These are phyloP conservation scores for Heliocybe sulcata DNA, from an alignment of 1,284 basidiomycete genomes.

Conservation along the genomic window DNA sequence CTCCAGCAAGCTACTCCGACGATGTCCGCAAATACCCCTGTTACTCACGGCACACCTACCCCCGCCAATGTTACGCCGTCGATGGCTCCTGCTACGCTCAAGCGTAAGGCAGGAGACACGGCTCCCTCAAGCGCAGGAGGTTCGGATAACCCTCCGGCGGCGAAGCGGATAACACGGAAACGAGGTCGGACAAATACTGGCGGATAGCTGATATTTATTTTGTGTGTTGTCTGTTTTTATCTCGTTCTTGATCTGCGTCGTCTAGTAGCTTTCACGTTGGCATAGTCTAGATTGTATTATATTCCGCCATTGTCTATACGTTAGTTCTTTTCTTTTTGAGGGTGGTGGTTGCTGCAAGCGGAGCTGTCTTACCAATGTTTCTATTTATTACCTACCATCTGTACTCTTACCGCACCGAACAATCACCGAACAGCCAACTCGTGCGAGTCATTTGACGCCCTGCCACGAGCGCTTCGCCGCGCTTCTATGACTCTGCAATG, in stretches of 20 bases:
- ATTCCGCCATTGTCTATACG: constrained; percentile 1
- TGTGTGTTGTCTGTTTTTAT: constrained; percentile 16
- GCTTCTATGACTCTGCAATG: not conserved
- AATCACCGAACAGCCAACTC: not conserved
- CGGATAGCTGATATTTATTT: constrained; percentile 26
- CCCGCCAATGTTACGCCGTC: constrained; percentile 31
- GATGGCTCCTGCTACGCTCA: constrained; percentile 46
- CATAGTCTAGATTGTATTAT: constrained; percentile 43
- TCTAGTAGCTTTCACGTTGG: constrained; percentile 15
- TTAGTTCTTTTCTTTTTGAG: constrained; percentile 1
- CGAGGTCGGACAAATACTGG: constrained; percentile 37
- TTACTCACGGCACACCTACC: constrained; percentile 23
- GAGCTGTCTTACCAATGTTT: constrained; percentile 3
- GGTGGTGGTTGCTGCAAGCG: constrained; percentile 9
- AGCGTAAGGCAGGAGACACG: constrained; percentile 47
- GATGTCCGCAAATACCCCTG: constrained; percentile 22
- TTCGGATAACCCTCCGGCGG: constrained; percentile 32
- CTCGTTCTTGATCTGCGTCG: constrained; percentile 19
- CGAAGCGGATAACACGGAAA: constrained; percentile 46
- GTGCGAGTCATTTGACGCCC: not conserved
- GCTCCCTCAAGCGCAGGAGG: constrained; percentile 46
- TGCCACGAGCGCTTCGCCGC: not conserved
- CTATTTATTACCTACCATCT: constrained; percentile 4
- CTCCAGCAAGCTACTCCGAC: constrained; percentile 30
- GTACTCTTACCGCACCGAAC: constrained; percentile 3